Conservation (phyloP, 805 yeast species). For the Metschnikowia peoriensis region DNA sequence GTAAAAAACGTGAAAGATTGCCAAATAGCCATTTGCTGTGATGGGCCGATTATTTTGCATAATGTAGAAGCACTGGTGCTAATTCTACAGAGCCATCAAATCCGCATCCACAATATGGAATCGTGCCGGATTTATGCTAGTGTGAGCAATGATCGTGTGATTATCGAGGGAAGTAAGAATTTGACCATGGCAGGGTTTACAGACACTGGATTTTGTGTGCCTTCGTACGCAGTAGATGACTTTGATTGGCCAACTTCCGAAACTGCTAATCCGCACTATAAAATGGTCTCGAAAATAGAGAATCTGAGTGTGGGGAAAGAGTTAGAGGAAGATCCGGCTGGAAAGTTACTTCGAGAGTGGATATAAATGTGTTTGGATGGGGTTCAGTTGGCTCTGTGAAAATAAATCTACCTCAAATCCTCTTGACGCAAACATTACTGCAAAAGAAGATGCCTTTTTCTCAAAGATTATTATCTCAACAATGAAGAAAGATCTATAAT, state of each 20-base stretch:
- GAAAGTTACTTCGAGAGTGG: no score
- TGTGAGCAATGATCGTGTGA: conserved; percentile 23
- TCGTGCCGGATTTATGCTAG: conserved; percentile 17
- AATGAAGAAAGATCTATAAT: no score
- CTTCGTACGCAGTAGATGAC: conserved; percentile 13
- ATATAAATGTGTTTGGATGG: no score
- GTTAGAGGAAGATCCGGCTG: no score
- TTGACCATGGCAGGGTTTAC: conserved; percentile 7
- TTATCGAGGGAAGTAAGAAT: conserved; percentile 30
- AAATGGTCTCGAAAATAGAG: neutral
- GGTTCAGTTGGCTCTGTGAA: no score
- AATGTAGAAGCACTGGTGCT: conserved; percentile 11
- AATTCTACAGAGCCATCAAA: conserved; percentile 17
- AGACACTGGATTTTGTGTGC: neutral
- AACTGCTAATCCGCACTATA: conserved; percentile 6
- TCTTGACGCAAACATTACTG: no score
- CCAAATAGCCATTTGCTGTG: conserved; percentile 18
- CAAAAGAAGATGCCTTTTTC: no score
- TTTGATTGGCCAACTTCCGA: conserved; percentile 17
- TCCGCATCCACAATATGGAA: conserved; percentile 16
- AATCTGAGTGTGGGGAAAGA: neutral
- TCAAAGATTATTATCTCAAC: no score
- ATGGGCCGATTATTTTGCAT: conserved; percentile 33
- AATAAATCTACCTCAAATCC: no score
- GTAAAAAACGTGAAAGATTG: conserved; percentile 18